Evolutionary conservation across 495 filamentous ascomycete species (phyloP), one percentile per base, ranked within the genome.

Genomic region (Elasticomyces elasticus): DNA sequence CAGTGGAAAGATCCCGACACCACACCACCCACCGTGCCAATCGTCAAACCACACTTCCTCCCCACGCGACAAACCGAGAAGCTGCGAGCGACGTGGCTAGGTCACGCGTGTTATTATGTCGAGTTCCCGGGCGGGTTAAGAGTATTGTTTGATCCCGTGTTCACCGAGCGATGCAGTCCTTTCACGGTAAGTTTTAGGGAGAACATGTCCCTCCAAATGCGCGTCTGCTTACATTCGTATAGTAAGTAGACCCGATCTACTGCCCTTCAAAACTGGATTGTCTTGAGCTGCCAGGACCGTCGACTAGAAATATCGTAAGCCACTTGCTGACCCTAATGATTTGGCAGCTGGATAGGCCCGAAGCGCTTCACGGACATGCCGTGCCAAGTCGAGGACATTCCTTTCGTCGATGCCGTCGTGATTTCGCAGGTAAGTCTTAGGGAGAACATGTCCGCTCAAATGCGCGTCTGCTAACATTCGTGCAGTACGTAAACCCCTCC

Each of bases 91-190:
- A 98, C 92, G 28, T 98, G 92, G 92, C 79, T 98, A 4, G 92
- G 92, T 10, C 92, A 98, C 69, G 89, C 92, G 0, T 95, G 88
- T 70, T 95, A 89, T 68, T 87, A 86, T 64, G 83, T 94, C 49
- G 92, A 96, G 66, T 96, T 94, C 62, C 91, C 92, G 15, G 71
- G 76, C 49, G 92, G 92, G 0, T 72, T 98, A 20, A 82, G 91
- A 35, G 89, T 94, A 1, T 77, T 98, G 11, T 96, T 96, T 66
- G 92, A 98, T 66, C 92, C 92, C 1, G 91, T 98, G 15, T 95
- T 98, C 55, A 87, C 89, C 58, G 78, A 85, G 51, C 83, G 89
- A 46, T 98, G 92, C 66, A 79, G 80, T 22, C 92, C 91, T 0
- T 76, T 87, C 60, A n/a, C n/a, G n/a, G n/a, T n/a, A n/a, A n/a